These are phyloP conservation scores for Neonectria hederae DNA, from an alignment of 2,329 filamentous ascomycete species.

Conservation along the genomic window DNA sequence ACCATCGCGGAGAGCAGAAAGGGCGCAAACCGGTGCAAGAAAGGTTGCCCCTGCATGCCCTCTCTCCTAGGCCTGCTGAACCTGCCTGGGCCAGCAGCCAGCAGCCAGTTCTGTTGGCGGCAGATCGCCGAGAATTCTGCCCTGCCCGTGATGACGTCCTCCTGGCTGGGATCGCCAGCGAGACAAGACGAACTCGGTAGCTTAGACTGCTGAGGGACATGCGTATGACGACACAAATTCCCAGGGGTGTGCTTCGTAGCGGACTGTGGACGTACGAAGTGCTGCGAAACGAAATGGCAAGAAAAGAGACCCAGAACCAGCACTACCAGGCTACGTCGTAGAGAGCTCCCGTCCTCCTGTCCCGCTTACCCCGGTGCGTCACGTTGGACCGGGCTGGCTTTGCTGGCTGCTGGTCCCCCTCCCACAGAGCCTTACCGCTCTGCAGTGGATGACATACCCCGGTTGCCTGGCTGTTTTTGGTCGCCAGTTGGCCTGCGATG, in stretches of 20 bases:
- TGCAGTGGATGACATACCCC: slow-evolving; percentile 22
- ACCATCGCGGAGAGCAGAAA: slow-evolving; percentile 13
- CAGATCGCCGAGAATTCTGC: slow-evolving; percentile 5
- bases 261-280: neutral
- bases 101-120: slow-evolving; percentile 10
- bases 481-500: slow-evolving; percentile 22
- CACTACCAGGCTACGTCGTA: neutral
- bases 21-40: slow-evolving; percentile 17
- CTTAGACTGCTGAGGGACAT: slow-evolving; percentile 3
- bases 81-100: slow-evolving; percentile 1
- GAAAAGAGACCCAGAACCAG: neutral
- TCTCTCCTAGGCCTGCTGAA: neutral
- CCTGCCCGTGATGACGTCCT: slow-evolving; percentile 16
- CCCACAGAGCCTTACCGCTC: slow-evolving; percentile 23
- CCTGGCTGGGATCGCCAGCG: slow-evolving; percentile 12
- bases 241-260: neutral
- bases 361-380: slow-evolving; percentile 21
- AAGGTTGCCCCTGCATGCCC: slow-evolving; percentile 16
- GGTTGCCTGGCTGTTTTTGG: slow-evolving; percentile 7
- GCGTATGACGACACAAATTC: slow-evolving; percentile 24
- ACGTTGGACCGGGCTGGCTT: slow-evolving; percentile 23
- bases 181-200: slow-evolving; percentile 12
- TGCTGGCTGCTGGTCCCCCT: slow-evolving; percentile 12
- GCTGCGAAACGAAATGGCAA: neutral
- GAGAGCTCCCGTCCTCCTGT: neutral